Base-by-base conservation (phyloP, 2,329 filamentous ascomycete genomes). In the Cercospora brassicicola region DNA sequence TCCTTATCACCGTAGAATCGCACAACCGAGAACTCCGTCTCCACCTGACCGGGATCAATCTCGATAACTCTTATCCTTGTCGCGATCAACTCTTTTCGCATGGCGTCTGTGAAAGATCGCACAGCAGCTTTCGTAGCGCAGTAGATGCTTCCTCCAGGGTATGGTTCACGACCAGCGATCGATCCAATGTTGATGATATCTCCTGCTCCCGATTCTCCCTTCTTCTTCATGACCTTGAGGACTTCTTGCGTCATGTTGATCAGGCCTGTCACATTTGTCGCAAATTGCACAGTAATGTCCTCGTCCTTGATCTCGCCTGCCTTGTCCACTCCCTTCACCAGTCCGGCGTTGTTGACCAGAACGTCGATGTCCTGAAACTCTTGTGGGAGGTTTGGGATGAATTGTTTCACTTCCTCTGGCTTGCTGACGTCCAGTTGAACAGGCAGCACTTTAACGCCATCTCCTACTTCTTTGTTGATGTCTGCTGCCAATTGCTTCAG, bases 171-270 rank as follows among this genome's bases (percentile, higher is more conserved):
- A 31, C 93, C 94, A n/a, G 94, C 94, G 77, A 97, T 94, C 73
- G 90, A 93, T 69, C 94, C 94, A 76, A 97, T 89, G 78, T 97
- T 98, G 83, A 99, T 96, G 78, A 99, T 94, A 78, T 98, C 95
- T 74, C 94, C 94, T 53, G 87, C 84, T 66, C 93, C 94, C 67
- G 91, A 90, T 66, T 94, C 86, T 53, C 72, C 72, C 59, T 75
- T 73, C 23, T 81, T 69, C 80, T 93, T 90, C 85, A 94, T 96
- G 78, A 93, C 89, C 62, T 91, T 89, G 18, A 98, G 82, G 68
- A 97, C 85, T 56, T 92, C 92, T 84, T 99, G 95, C 0, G 95
- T 98, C 91, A 98, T 92, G 84, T 94, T 92, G 83, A 99, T 95
- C 36, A 99, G 85, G 30, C 95, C 95, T 1, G 91, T 95, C 62